Evolutionary conservation across 805 yeast genomes (phyloP).

Genomic region (Lachancea waltii): DNA sequence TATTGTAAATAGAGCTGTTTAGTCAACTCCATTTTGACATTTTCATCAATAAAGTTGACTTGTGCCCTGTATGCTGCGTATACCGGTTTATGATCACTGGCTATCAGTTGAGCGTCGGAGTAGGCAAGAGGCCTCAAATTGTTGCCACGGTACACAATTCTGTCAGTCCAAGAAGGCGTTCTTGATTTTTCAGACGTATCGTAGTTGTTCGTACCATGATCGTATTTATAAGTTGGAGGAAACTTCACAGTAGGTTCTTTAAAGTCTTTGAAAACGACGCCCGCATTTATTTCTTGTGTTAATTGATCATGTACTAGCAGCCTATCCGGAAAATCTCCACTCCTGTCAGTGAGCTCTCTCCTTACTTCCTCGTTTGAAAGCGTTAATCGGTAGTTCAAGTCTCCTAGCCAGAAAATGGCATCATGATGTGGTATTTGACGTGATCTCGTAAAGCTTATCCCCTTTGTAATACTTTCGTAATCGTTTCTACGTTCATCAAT

Average conservation of each 20-base stretch:
- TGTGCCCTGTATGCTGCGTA: conserved; percentile 66
- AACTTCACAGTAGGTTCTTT: conserved; percentile 72
- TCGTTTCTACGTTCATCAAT: conserved; percentile 82
- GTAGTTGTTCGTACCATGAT: conserved; percentile 71
- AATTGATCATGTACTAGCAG: conserved; percentile 75
- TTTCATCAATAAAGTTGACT: conserved; percentile 66
- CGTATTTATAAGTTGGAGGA: conserved; percentile 88
- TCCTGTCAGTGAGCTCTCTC: conserved; percentile 41
- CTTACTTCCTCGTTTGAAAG: conserved; percentile 72
- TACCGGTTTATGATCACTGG: conserved; percentile 92
- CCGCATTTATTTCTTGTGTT: conserved; percentile 60
- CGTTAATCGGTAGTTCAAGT: conserved; percentile 79
- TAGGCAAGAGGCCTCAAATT: conserved; percentile 59
- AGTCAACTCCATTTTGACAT: conserved; percentile 46
- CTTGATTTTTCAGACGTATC: conserved; percentile 90
- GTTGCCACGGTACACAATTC: conserved; percentile 63
- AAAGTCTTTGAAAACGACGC: conserved; percentile 68
- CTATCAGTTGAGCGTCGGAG: conserved; percentile 52
- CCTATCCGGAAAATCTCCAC: conserved; percentile 27
- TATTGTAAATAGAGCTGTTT: conserved; percentile 54
- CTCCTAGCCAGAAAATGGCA: conserved; percentile 86
- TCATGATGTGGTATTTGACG: conserved; percentile 77
- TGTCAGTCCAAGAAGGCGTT: conserved; percentile 95
- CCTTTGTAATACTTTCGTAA: conserved; percentile 65
- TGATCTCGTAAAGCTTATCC: conserved; percentile 74